Evolutionary conservation across 179 eudicot species (phyloP).

Genomic region (Silene noctiflora): DNA sequence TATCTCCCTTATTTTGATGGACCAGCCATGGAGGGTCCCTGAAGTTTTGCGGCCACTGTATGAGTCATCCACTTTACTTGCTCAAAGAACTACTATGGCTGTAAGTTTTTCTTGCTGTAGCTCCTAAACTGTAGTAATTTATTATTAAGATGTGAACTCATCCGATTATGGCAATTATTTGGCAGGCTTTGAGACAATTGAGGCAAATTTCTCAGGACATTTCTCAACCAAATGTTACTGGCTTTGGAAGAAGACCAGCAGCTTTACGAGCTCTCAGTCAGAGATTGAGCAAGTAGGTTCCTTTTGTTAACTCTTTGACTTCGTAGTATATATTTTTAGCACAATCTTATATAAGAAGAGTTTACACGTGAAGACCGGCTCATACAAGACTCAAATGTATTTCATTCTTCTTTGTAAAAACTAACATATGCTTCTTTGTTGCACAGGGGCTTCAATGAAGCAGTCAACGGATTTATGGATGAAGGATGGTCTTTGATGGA

Average conservation of each 20-base stretch:
- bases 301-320: not conserved
- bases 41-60: constrained; percentile 90
- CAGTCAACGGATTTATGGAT: constrained; percentile 78
- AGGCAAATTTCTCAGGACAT: constrained; percentile 83
- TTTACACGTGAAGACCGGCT: no score
- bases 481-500: constrained; percentile 92
- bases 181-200: constrained; percentile 81
- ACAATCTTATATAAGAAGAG: not conserved
- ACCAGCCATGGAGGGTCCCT: constrained; percentile 89
- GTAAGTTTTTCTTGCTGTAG: constrained; percentile 34
- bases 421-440: constrained; percentile 7
- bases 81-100: constrained; percentile 87
- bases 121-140: not conserved
- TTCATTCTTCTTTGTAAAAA: not conserved
- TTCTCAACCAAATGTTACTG: constrained; percentile 61
- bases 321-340: no score
- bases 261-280: constrained; percentile 87
- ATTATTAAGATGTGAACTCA: constrained; percentile 15
- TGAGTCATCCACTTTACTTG: constrained; percentile 78
- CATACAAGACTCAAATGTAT: not conserved
- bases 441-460: constrained; percentile 85
- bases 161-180: not conserved
- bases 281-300: constrained; percentile 69
- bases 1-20: constrained; percentile 12
- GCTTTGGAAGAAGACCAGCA: constrained; percentile 83